Conservation (phyloP, 2,329 filamentous ascomycete genomes). For the Sphaerostilbella broomeana region DNA sequence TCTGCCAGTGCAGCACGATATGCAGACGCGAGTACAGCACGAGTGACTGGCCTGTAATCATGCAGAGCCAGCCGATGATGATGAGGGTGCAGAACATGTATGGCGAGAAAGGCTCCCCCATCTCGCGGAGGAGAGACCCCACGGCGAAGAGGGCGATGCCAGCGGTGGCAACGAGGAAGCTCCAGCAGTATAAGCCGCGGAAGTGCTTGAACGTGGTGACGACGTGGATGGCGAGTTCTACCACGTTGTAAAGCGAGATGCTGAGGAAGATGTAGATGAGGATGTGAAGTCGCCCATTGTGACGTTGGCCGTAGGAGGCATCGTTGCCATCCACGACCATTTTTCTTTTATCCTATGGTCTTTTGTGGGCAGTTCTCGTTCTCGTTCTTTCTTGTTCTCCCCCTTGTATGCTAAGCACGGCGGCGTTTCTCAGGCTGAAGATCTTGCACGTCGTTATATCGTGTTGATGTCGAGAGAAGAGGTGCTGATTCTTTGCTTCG, state of each 20-base stretch:
- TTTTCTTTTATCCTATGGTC: not conserved
- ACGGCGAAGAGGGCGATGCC: constrained; percentile 29
- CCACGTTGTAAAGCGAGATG: constrained; percentile 13
- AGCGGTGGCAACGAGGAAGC: constrained; percentile 27
- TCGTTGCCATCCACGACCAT: constrained; percentile 1
- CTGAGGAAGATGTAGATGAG: constrained; percentile 14
- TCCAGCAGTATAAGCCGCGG: constrained; percentile 33
- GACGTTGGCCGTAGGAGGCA: constrained; percentile 5
- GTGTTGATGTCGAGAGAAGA: no score
- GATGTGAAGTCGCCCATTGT: constrained; percentile 3
- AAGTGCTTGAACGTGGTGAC: constrained; percentile 37
- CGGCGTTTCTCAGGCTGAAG: constrained; percentile 1
- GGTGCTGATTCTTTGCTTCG: no score
- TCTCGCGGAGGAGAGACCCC: constrained; percentile 4
- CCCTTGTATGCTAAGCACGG: no score
- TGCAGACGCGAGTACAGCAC: constrained; percentile 58
- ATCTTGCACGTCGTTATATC: no score
- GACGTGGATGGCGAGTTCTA: constrained; percentile 34
- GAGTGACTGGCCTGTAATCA: constrained; percentile 54
- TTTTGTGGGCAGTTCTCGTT: no score
- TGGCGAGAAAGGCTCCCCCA: constrained; percentile 19
- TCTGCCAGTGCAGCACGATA: constrained; percentile 45
- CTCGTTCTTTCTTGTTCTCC: no score
- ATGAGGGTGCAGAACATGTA: constrained; percentile 9
- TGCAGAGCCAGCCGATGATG: constrained; percentile 27